Percentiles rank a stretch among this genome's conserved stretches.
Conservation (phyloP, 495 filamentous ascomycete species). For the Cenococcum geophilum region DNA sequence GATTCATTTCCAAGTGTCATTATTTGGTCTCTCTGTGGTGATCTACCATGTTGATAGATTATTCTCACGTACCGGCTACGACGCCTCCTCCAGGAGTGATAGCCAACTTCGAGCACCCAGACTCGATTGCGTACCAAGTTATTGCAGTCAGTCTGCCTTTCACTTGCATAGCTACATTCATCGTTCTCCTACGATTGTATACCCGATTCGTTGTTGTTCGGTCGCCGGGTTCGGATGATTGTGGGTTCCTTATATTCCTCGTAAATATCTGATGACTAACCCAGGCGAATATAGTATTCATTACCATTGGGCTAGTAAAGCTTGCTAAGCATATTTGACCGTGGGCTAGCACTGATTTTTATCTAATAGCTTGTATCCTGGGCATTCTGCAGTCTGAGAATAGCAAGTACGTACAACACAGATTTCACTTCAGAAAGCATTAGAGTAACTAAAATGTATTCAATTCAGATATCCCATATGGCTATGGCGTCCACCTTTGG, state of each 20-base stretch:
- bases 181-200: constrained; percentile 4
- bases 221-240: constrained; percentile 3
- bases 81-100: neutral
- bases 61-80: neutral
- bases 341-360: neutral
- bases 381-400: constrained; percentile 1
- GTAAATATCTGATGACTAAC: neutral
- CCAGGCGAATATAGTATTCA: neutral
- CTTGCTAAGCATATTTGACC: neutral
- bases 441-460: neutral
- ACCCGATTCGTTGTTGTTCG: neutral
- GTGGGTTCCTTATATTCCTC: neutral
- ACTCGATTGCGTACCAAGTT: constrained; percentile 7
- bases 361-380: constrained; percentile 2
- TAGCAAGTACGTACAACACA: neutral
- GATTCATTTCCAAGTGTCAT: too few relatives aligned
- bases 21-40: too few relatives aligned
- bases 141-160: constrained; percentile 5
- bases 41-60: neutral
- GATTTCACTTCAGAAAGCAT: too few relatives aligned
- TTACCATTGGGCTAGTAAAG: neutral
- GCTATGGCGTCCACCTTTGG: constrained; percentile 5
- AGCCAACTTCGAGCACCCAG: neutral
- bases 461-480: neutral
- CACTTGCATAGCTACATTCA: neutral